Conservation (phyloP, 768 basidiomycete species). For the Myochromella boudieri region DNA sequence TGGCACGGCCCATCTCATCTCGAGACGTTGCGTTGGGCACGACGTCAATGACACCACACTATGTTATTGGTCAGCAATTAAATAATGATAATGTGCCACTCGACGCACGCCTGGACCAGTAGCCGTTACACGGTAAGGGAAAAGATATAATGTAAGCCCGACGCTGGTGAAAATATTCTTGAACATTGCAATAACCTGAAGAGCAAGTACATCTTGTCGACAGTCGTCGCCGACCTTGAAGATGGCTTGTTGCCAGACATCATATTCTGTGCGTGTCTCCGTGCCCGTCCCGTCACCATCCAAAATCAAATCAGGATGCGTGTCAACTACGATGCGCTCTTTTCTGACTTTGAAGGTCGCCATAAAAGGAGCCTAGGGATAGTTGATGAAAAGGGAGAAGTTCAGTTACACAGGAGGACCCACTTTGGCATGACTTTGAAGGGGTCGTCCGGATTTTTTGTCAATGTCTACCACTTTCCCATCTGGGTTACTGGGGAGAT, state of each 20-base stretch:
- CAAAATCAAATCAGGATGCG: conserved; percentile 73
- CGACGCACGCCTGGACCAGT: conserved; percentile 90
- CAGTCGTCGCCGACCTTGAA: conserved; percentile 99
- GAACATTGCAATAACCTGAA: conserved; percentile 99
- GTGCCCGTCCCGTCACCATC: conserved; percentile 57
- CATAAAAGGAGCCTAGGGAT: conserved; percentile 94
- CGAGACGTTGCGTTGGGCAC: conserved; percentile 97
- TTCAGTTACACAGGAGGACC: not conserved
- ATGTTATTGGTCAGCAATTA: conserved; percentile 3
- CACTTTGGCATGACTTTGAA: conserved; percentile 98
- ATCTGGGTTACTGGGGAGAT: conserved; percentile 96
- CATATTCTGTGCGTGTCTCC: conserved; percentile 65
- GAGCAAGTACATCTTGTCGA: conserved; percentile 94
- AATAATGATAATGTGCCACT: not conserved
- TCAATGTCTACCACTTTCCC: conserved; percentile 97
- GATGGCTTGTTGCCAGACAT: conserved; percentile 97
- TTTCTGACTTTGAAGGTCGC: conserved; percentile 99
- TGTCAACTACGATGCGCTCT: conserved; percentile 64
- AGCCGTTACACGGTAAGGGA: conserved; percentile 95
- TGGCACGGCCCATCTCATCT: conserved; percentile 98
- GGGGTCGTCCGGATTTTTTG: conserved; percentile 91
- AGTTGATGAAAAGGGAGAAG: not conserved
- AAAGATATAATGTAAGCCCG: conserved; percentile 88
- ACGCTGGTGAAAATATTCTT: conserved; percentile 93
- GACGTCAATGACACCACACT: conserved; percentile 99